Conservation (phyloP, 2,329 filamentous ascomycete genomes). For the Akanthomyces uredinophilus region DNA sequence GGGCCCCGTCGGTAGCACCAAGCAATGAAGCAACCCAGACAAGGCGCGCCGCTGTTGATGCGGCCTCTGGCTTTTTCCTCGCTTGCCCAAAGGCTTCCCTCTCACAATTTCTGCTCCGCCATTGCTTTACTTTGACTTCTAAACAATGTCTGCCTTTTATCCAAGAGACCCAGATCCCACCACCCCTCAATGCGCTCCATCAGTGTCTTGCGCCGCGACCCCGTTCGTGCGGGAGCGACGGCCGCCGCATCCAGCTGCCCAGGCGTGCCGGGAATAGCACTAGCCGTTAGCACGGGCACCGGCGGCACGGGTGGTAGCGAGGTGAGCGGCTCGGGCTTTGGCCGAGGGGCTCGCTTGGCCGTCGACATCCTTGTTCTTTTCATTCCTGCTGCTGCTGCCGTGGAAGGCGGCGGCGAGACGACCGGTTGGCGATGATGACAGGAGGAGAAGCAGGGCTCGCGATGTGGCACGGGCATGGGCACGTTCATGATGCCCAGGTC, state of each 20-base stretch:
- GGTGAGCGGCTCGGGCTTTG: constrained; percentile 25
- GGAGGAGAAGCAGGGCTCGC: constrained; percentile 23
- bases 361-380: constrained; percentile 17
- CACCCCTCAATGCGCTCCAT: constrained; percentile 46
- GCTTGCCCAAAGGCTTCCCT: neutral
- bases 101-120: constrained; percentile 12
- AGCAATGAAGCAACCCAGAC: neutral
- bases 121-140: constrained; percentile 19
- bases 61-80: neutral
- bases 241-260: constrained; percentile 8
- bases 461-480: constrained; percentile 16
- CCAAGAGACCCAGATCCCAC: constrained; percentile 49
- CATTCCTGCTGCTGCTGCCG: constrained; percentile 20
- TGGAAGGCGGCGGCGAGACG: constrained; percentile 33
- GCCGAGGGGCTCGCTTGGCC: constrained; percentile 8
- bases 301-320: constrained; percentile 26
- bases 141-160: constrained; percentile 37
- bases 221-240: constrained; percentile 17
- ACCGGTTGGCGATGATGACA: neutral
- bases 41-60: neutral
- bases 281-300: constrained; percentile 16
- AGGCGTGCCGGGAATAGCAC: constrained; percentile 1
- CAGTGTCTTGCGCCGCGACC: constrained; percentile 41
- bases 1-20: neutral
- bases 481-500: constrained; percentile 23